phyloP scores from a whole-genome alignment of 1,284 basidiomycete species.

The Ganoderma meredithae region DNA sequence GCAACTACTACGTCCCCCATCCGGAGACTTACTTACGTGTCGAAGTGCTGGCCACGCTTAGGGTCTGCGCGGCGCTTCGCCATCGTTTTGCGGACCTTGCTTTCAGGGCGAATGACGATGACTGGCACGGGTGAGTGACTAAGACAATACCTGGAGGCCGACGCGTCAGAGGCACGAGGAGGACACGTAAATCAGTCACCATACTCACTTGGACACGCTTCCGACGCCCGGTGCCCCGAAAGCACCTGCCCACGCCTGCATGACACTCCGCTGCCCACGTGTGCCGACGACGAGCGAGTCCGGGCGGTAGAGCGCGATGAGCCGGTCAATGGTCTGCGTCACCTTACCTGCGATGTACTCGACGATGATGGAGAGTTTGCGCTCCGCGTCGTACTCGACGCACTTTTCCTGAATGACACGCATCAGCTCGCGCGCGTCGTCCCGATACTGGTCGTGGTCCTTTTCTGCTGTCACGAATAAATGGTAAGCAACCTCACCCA shows the following conservation, averaged over 20 bases:
- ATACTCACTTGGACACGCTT: slow-evolving; percentile 66
- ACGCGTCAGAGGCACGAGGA: slow-evolving; percentile 2
- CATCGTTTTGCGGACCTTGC: slow-evolving; percentile 84
- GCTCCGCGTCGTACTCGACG: slow-evolving; percentile 79
- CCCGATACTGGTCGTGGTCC: slow-evolving; percentile 85
- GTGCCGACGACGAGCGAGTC: slow-evolving; percentile 96
- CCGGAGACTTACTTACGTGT: slow-evolving; percentile 49
- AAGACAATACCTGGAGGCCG: slow-evolving; percentile 72
- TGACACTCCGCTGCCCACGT: slow-evolving; percentile 71
- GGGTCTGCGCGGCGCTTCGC: slow-evolving; percentile 87
- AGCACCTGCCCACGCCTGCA: slow-evolving; percentile 63
- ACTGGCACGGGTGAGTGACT: slow-evolving; percentile 92
- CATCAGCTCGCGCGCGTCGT: slow-evolving; percentile 89
- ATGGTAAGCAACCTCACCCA: neutral
- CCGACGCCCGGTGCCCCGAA: slow-evolving; percentile 68
- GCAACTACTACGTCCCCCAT: neutral
- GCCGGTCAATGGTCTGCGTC: slow-evolving; percentile 87
- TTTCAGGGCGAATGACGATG: slow-evolving; percentile 89
- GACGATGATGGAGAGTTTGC: slow-evolving; percentile 90
- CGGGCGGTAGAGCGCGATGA: slow-evolving; percentile 95
- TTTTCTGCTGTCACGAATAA: slow-evolving; percentile 54
- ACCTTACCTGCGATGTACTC: slow-evolving; percentile 95
- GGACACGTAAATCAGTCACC: slow-evolving; percentile 3
- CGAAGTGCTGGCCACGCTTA: slow-evolving; percentile 84
- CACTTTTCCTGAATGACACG: slow-evolving; percentile 84